phyloP scores from a whole-genome alignment of 2,329 filamentous ascomycete species.

The Penicillium sp. region DNA sequence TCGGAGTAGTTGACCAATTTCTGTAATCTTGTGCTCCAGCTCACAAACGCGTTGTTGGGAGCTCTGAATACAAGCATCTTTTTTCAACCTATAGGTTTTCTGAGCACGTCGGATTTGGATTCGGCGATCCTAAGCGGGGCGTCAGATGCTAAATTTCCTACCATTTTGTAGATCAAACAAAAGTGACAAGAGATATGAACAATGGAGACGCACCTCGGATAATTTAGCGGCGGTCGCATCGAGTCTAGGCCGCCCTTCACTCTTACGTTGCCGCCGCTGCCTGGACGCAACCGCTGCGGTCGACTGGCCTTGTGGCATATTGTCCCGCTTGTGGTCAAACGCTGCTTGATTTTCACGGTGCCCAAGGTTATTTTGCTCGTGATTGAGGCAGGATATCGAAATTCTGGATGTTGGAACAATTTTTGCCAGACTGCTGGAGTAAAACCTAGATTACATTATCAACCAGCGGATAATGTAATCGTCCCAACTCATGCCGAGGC shows the following conservation, averaged over 20 bases:
- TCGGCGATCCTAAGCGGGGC: constrained; percentile 1
- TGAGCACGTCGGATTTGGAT: constrained; percentile 3
- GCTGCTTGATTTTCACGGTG: not conserved
- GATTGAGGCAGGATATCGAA: too few relatives aligned
- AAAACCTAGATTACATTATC: too few relatives aligned
- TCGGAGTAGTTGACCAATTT: not conserved
- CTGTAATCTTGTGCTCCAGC: not conserved
- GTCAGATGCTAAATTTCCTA: not conserved
- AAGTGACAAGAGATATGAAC: too few relatives aligned
- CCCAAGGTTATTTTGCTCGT: not conserved
- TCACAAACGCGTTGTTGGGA: not conserved
- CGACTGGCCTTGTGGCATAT: not conserved
- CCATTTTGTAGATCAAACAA: too few relatives aligned
- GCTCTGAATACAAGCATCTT: not conserved
- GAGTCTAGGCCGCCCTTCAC: not conserved
- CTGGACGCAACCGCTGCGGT: not conserved
- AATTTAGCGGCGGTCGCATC: not conserved
- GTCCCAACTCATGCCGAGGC: too few relatives aligned
- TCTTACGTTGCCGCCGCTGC: not conserved
- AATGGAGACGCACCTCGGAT: not conserved
- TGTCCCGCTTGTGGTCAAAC: not conserved
- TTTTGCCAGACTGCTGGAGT: too few relatives aligned
- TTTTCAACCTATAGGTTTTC: constrained; percentile 2
- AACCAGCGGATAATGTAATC: too few relatives aligned
- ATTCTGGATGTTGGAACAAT: too few relatives aligned